Base-by-base conservation (phyloP, 805 yeast species). In the Candida silvatica region DNA sequence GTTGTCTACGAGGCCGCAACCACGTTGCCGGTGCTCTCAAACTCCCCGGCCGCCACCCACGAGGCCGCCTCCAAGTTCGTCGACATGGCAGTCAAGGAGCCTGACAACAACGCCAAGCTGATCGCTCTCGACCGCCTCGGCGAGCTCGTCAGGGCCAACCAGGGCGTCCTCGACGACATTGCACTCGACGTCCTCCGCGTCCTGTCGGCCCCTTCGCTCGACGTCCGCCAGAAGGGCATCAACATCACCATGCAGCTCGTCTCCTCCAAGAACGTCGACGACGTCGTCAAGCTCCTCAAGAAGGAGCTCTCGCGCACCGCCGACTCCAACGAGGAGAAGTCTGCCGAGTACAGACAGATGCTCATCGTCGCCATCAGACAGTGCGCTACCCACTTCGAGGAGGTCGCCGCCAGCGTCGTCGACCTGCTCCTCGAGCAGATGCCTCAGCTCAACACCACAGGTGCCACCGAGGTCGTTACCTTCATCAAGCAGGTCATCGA, bases 401-500 rank as follows among this genome's bases (percentile, higher is more conserved):
- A 90, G 56, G 92, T 87, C 48, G 96, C 97, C 14, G 80, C 90
- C 18, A 76, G 74, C 51, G 97, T 90, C 24, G 92, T 90, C 39
- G 94, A 85, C 43, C 66, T 92, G 50, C 67, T 94, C 46, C 67
- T 92, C 44, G 97, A 86, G 44, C 82, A 87, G 46, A 70, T 92
- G 48, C 76, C 83, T 39, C 96, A 88, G 37, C 72, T 92, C 54
- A 79, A 84, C 56, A 75, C 94, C 11, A 59, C 76, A 34, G 84
- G 95, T 5, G 96, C 97, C 6, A 71, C 79, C 42, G 97, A 88
- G 43, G 94, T 92, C 32, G 73, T 94, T 36, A 59, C 80, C n/a
- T 92, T 92, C 59, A 81, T 90, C 44, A 90, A 92, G 57, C 96
- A 90, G 58, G 95, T 88, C 30, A 82, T 88, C 41, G 97, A 88